Percentiles rank a stretch among this genome's conserved stretches.
Conservation (phyloP, 139 green algal genomes). For the Picochlorum sp. region DNA sequence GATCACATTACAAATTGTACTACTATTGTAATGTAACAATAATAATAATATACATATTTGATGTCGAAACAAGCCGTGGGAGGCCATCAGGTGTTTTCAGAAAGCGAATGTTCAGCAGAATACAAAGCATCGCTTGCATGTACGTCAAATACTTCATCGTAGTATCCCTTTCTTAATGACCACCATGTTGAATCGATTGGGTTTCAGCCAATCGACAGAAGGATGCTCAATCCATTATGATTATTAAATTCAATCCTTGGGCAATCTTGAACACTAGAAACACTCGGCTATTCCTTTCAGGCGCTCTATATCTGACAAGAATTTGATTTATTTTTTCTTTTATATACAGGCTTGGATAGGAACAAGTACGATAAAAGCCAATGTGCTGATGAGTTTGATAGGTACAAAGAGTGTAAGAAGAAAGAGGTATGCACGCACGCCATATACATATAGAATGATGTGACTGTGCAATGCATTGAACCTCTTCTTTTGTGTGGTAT, state of each 20-base stretch:
- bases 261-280: too few relatives aligned
- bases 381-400: slow-evolving; percentile 19
- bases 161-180: background rate
- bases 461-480: too few relatives aligned
- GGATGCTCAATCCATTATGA: background rate
- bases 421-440: slow-evolving; percentile 5
- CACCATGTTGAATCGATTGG: background rate
- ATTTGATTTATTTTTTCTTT: background rate
- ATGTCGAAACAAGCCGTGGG: background rate
- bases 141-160: background rate
- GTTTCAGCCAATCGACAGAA: background rate
- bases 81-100: background rate
- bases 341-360: slow-evolving; percentile 20
- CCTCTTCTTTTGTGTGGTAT: too few relatives aligned
- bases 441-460: too few relatives aligned
- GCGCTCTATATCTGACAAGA: background rate
- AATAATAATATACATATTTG: background rate
- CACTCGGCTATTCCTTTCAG: too few relatives aligned
- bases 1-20: too few relatives aligned
- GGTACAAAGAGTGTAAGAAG: slow-evolving; percentile 30
- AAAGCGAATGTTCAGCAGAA: background rate
- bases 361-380: slow-evolving; percentile 22
- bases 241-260: too few relatives aligned
- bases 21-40: background rate
- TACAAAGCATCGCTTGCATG: background rate